Base-by-base conservation (phyloP, 768 basidiomycete species). In the Pisolithus tinctorius region DNA sequence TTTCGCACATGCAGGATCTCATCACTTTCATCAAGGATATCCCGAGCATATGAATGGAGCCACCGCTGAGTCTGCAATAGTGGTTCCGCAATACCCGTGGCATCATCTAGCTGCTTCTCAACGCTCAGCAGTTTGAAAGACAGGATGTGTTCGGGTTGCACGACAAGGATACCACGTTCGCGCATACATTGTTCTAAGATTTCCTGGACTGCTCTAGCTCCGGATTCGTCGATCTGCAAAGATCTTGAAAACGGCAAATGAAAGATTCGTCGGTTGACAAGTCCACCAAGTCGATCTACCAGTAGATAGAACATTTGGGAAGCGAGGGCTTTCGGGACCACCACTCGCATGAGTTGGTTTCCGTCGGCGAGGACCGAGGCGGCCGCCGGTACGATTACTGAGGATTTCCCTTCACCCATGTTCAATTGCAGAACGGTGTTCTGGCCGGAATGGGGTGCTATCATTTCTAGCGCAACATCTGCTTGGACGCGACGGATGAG, bases 1-100 rank as follows among this genome's bases (percentile, higher is more conserved):
- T 78, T 77, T 1, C 69, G 63, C 31, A 72, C 69, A 51, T 71
- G 68, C 4, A 78, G 63, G 26, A 59, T 57, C 27, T 63, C 65
- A 31, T 66, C 66, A 43, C 66, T 68, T 47, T 66, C 66, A 16
- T 66, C 65, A 3, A 66, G 34, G 9, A 66, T 58, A 43, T 68
- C 67, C 26, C 67, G 60, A 3, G 65, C 53, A 44, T 30, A 47
- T 9, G 20, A 41, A 17, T 66, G 54, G 8, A 66, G 53, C 62
- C 60, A 66, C 10, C n/a, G 49, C 10, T 68, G 62, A n/a, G 65
- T 47, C 6, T 60, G 45, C 31, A 74, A 48, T 7, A 75, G 54
- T 4, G 31, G 25, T 6, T 44, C 8, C 4, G 62, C 55, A 13
- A 57, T 51, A 4, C 49, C 3, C 8, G 48, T 4, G 4, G 6